phyloP scores from a whole-genome alignment of 1,284 basidiomycete genomes.

The Heterobasidion annosum region DNA sequence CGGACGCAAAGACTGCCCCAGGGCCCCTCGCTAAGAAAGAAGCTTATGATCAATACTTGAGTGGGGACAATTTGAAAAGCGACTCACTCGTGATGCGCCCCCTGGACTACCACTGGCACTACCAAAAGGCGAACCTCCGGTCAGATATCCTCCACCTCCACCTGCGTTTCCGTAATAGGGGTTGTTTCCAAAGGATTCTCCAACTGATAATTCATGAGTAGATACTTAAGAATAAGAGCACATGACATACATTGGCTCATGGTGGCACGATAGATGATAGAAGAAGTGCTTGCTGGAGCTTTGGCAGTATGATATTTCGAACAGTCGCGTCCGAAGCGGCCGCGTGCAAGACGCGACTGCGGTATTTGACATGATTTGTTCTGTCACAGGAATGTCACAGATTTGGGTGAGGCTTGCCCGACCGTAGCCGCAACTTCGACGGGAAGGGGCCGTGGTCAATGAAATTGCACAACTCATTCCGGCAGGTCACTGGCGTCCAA shows the following conservation, averaged over 20 bases:
- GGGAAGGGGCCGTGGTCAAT: too few relatives aligned
- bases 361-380: not conserved
- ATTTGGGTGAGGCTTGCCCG: too few relatives aligned
- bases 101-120: conserved; percentile 35
- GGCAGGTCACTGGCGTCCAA: too few relatives aligned
- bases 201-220: conserved; percentile 1
- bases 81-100: conserved; percentile 26
- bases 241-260: conserved; percentile 34
- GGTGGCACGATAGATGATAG: not conserved
- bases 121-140: conserved; percentile 34
- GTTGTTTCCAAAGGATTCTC: conserved; percentile 16
- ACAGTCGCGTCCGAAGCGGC: too few relatives aligned
- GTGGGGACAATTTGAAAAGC: not conserved
- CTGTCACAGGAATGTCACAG: not conserved
- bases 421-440: too few relatives aligned
- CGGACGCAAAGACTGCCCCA: conserved; percentile 70
- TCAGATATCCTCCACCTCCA: conserved; percentile 24
- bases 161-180: conserved; percentile 26
- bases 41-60: not conserved
- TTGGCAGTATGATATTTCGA: too few relatives aligned
- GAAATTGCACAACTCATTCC: too few relatives aligned
- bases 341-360: not conserved
- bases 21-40: conserved; percentile 12
- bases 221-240: not conserved
- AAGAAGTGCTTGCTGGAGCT: too few relatives aligned